A percentile compares a stretch with the other conserved stretches of the same genome.
These are phyloP conservation scores for Aspergillus sergii DNA, from an alignment of 2,329 filamentous ascomycete species.

Conservation along the genomic window DNA sequence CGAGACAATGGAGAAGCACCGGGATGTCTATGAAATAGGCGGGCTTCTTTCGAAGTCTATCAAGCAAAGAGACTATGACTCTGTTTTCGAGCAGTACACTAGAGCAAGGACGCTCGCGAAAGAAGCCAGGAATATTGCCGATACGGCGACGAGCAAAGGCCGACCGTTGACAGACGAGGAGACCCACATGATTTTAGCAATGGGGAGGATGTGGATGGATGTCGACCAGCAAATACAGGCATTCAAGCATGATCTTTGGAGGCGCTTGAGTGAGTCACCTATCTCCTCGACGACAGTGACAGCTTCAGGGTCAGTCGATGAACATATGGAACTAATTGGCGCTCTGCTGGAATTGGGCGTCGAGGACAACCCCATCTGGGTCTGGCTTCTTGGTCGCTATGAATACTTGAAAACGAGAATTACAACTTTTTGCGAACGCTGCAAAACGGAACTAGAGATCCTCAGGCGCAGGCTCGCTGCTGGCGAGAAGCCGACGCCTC, in stretches of 20 bases:
- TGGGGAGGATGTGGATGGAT: slow-evolving; percentile 92
- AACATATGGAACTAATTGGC: slow-evolving; percentile 89
- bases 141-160: slow-evolving; percentile 53
- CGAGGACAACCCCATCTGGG: slow-evolving; percentile 93
- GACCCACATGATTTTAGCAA: slow-evolving; percentile 82
- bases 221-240: slow-evolving; percentile 81
- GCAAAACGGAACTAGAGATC: slow-evolving; percentile 89
- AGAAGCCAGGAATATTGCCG: slow-evolving; percentile 71
- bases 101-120: slow-evolving; percentile 81
- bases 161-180: slow-evolving; percentile 72
- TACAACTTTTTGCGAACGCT: slow-evolving; percentile 76
- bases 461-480: slow-evolving; percentile 78
- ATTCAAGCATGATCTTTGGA: slow-evolving; percentile 91
- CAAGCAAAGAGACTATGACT: slow-evolving; percentile 87
- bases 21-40: slow-evolving; percentile 79
- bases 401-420: slow-evolving; percentile 89
- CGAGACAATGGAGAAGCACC: slow-evolving; percentile 74
- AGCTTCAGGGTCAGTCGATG: slow-evolving; percentile 63
- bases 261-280: slow-evolving; percentile 71
- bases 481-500: slow-evolving; percentile 69
- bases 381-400: slow-evolving; percentile 89
- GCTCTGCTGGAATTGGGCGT: slow-evolving; percentile 91
- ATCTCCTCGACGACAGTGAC: slow-evolving; percentile 55
- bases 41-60: slow-evolving; percentile 79
- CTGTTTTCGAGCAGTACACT: slow-evolving; percentile 81